phyloP scores from a whole-genome alignment of 192 early-diverging fungal genomes.

The Podila minutissima region DNA sequence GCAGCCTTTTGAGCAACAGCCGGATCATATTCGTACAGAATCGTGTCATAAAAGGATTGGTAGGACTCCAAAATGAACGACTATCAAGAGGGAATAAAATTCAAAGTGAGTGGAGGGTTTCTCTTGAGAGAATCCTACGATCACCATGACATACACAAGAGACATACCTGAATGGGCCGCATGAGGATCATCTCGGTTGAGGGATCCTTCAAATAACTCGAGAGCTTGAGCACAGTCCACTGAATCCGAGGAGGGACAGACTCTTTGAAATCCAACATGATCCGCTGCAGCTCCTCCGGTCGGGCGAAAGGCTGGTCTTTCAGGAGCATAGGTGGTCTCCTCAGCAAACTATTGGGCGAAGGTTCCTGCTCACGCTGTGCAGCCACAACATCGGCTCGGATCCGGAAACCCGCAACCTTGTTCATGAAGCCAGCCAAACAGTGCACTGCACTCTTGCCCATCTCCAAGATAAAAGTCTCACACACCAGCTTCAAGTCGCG shows the following conservation, averaged over 20 bases:
- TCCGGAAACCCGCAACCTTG: conserved; percentile 69
- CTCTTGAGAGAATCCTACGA: background rate
- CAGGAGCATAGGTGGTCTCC: conserved; percentile 46
- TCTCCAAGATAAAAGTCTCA: conserved; percentile 81
- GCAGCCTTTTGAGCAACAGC: conserved; percentile 36
- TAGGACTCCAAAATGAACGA: conserved; percentile 59
- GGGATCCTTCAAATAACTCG: conserved; percentile 77
- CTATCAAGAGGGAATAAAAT: conserved; percentile 22
- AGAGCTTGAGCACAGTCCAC: conserved; percentile 65
- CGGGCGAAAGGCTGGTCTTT: conserved; percentile 62
- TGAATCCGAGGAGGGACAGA: conserved; percentile 59
- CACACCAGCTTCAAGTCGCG: conserved; percentile 74
- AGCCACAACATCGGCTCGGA: conserved; percentile 54
- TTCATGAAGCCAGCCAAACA: conserved; percentile 72
- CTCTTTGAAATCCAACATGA: conserved; percentile 62
- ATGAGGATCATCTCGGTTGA: conserved; percentile 82
- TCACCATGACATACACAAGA: background rate
- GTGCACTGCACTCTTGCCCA: conserved; percentile 68
- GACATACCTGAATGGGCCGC: conserved; percentile 71
- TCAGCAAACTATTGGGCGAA: conserved; percentile 1
- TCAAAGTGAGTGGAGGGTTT: background rate
- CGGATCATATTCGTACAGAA: conserved; percentile 51
- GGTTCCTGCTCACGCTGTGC: conserved; percentile 36
- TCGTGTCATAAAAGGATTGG: conserved; percentile 58
- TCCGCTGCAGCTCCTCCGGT: conserved; percentile 36